Percentiles rank a stretch among this genome's conserved stretches.
Evolutionary conservation across 768 basidiomycete species (phyloP).

Genomic region (Collybia nuda): DNA sequence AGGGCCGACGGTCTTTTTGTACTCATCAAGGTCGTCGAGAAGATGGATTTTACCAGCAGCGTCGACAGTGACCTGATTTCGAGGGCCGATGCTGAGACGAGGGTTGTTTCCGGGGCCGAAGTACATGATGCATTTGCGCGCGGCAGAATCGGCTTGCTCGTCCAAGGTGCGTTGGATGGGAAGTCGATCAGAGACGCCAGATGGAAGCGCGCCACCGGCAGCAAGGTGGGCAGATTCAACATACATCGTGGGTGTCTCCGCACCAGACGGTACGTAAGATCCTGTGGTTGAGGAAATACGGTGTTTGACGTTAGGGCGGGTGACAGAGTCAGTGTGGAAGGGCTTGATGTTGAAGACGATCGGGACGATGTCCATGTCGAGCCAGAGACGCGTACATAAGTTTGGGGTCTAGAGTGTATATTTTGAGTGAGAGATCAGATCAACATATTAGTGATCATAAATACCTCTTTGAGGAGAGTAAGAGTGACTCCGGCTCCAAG

Average conservation of each 20-base stretch:
- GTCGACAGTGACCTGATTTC: conserved; percentile 88
- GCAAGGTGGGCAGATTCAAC: conserved; percentile 57
- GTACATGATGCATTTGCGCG: conserved; percentile 82
- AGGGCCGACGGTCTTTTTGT: conserved; percentile 65
- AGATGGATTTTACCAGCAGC: conserved; percentile 85
- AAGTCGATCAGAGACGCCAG: conserved; percentile 53
- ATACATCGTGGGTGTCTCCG: conserved; percentile 73
- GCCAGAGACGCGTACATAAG: conserved; percentile 83
- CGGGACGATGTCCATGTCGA: conserved; percentile 81
- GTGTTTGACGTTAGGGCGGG: conserved; percentile 79
- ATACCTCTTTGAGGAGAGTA: conserved; percentile 65
- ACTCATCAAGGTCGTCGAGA: conserved; percentile 80
- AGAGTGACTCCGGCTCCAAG: conserved; percentile 80
- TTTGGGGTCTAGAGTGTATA: conserved; percentile 58
- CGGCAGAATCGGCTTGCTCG: conserved; percentile 85
- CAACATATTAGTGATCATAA: conserved; percentile 13
- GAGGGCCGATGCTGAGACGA: conserved; percentile 75
- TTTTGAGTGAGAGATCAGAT: conserved; percentile 15
- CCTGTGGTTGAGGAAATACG: conserved; percentile 79
- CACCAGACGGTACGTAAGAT: conserved; percentile 74
- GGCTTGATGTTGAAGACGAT: conserved; percentile 86
- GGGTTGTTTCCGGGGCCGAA: conserved; percentile 84
- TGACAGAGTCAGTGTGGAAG: conserved; percentile 76
- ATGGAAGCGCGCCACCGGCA: conserved; percentile 38
- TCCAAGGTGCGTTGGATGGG: conserved; percentile 78